A percentile compares a stretch with the other conserved stretches of the same genome.
Conservation (phyloP, 2,329 filamentous ascomycete species). For the Ilyonectria robusta region DNA sequence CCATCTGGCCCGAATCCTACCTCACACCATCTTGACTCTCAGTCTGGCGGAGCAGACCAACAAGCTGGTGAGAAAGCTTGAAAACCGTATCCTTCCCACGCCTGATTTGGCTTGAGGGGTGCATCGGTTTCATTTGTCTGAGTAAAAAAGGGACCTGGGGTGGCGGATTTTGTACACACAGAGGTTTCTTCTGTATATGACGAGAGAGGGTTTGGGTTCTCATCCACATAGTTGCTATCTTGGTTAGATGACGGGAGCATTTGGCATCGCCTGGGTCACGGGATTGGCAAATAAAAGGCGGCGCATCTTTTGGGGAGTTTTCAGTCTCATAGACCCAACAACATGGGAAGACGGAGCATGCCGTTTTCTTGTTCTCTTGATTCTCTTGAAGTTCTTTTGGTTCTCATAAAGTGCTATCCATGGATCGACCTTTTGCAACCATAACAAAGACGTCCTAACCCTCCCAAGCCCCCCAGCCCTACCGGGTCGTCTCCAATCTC, state of each 20-base stretch:
- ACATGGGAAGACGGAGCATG: slow-evolving; percentile 28
- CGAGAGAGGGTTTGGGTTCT: slow-evolving; percentile 21
- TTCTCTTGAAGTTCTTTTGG: slow-evolving; percentile 31
- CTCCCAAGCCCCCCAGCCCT: slow-evolving; percentile 34
- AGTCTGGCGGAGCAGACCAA: slow-evolving; percentile 97
- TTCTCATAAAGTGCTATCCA: slow-evolving; percentile 55
- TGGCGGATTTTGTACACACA: slow-evolving; percentile 10
- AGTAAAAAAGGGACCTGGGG: slow-evolving; percentile 4
- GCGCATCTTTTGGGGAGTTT: slow-evolving; percentile 45
- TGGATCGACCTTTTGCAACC: slow-evolving; percentile 78
- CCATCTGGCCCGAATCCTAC: slow-evolving; percentile 92
- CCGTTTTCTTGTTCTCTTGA: slow-evolving; percentile 25
- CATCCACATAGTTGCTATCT: slow-evolving; percentile 30
- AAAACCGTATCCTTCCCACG: slow-evolving; percentile 69
- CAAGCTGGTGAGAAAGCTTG: slow-evolving; percentile 87
- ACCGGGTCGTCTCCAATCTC: slow-evolving; percentile 66
- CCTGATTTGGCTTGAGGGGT: slow-evolving; percentile 46
- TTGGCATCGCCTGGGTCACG: slow-evolving; percentile 38
- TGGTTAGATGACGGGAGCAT: slow-evolving; percentile 38
- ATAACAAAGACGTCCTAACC: slow-evolving; percentile 70
- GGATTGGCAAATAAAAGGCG: slow-evolving; percentile 45
- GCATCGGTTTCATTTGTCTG: not conserved
- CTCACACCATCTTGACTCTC: slow-evolving; percentile 94
- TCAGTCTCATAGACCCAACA: slow-evolving; percentile 36
- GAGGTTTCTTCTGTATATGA: slow-evolving; percentile 35